phyloP scores from a whole-genome alignment of 352 stramenopile genomes.

The Globisporangium megalacanthum region DNA sequence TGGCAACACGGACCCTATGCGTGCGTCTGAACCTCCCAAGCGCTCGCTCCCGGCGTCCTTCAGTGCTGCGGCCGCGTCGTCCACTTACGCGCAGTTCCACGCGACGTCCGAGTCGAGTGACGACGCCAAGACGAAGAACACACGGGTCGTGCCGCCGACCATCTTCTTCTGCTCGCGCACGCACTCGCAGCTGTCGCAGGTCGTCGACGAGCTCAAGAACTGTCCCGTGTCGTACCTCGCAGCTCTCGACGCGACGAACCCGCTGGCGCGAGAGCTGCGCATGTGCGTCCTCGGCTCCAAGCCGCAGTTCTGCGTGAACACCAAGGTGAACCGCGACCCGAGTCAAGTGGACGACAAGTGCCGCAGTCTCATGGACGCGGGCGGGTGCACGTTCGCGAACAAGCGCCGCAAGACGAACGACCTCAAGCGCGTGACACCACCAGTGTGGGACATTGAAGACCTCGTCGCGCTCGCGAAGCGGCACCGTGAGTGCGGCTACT shows the following conservation, averaged over 20 bases:
- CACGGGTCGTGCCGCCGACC: conserved; percentile 35
- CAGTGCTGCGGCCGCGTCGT: background rate
- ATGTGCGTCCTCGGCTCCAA: conserved; percentile 82
- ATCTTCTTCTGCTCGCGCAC: conserved; percentile 89
- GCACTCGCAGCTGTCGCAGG: conserved; percentile 81
- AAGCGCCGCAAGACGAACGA: conserved; percentile 52
- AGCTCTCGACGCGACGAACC: conserved; percentile 30
- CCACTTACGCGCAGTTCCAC: conserved; percentile 20
- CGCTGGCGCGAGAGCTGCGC: conserved; percentile 40
- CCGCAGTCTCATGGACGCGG: conserved; percentile 40
- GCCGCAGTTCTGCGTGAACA: conserved; percentile 75
- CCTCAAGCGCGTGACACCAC: conserved; percentile 36
- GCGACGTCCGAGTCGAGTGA: background rate
- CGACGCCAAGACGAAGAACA: conserved; percentile 1
- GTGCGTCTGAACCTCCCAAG: conserved; percentile 2
- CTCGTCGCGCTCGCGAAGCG: conserved; percentile 65
- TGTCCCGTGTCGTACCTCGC: conserved; percentile 58
- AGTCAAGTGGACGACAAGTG: conserved; percentile 76
- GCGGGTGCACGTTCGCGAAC: conserved; percentile 49
- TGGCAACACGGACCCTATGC: conserved; percentile 4
- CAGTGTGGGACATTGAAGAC: conserved; percentile 86
- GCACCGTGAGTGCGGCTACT: conserved; percentile 79
- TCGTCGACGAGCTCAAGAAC: conserved; percentile 76
- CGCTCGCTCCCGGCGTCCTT: conserved; percentile 26
- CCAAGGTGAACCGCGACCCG: conserved; percentile 54